phyloP scores from a whole-genome alignment of 108 stramenopile species.

The Fragilariopsis cylindrus region DNA sequence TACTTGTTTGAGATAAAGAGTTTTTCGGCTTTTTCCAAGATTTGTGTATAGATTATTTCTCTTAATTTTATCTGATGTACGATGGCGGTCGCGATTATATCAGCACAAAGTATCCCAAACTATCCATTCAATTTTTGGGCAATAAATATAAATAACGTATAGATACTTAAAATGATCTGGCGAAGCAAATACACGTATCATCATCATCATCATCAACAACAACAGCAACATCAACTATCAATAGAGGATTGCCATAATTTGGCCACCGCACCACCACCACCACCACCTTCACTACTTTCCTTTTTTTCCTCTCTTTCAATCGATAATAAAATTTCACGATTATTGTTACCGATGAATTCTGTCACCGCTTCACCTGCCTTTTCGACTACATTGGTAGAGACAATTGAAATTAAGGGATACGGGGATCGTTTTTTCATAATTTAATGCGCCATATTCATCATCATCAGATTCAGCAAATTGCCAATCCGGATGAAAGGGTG shows the following conservation, averaged over 20 bases:
- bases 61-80: too few species aligned
- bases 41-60: too few species aligned
- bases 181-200: too few species aligned
- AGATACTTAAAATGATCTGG: too few species aligned
- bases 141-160: too few species aligned
- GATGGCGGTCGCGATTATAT: too few species aligned
- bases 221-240: too few species aligned
- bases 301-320: not conserved
- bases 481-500: constrained; percentile 81
- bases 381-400: constrained; percentile 67
- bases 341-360: constrained; percentile 53
- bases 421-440: constrained; percentile 74
- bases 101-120: too few species aligned
- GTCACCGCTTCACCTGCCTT: constrained; percentile 50
- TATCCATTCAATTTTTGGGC: too few species aligned
- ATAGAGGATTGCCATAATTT: not conserved
- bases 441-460: constrained; percentile 16
- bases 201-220: too few species aligned
- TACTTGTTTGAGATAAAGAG: too few species aligned
- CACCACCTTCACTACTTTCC: not conserved
- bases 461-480: constrained; percentile 37
- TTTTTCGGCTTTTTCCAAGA: too few species aligned
- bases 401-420: constrained; percentile 66
- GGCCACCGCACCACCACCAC: not conserved
- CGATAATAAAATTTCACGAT: constrained; percentile 45